Base-by-base conservation (phyloP, 2,329 filamentous ascomycete genomes). In the Penicillium sp. region DNA sequence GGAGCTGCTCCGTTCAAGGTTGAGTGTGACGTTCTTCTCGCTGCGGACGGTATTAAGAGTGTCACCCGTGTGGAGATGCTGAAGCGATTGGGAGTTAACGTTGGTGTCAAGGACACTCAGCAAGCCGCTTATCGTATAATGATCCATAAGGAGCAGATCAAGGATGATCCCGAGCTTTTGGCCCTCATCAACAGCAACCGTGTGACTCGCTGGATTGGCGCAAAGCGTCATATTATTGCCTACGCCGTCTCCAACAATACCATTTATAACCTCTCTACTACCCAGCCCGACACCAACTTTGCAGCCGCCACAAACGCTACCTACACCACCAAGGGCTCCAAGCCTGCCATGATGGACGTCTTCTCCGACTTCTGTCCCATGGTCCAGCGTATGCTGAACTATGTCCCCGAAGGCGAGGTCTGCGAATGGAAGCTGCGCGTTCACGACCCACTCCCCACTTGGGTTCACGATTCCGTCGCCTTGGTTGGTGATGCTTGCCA, bases 381-480 rank as follows among this genome's bases (percentile, higher is more conserved):
- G 66, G 78, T 88, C 2, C 80, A 81, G 57, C 77, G 80, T 22
- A 82, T 88, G 80, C 75, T 88, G 14, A 75, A 84, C 57, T 74
- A 84, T 16, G 84, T 87, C 0, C 84, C 84, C 0, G 81, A 84
- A 43, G 84, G 84, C n/a, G 84, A 85, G 60, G 80, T 88, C 5
- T 83, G 84, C 61, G 85, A 88, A 67, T 89, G 86, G 83, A 85
- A 84, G 61, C 73, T 89, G 42, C 76, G 84, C 26, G 81, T 84
- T 5, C 84, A 88, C 65, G 79, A 82, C 36, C 84, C 84, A 0
- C 70, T 89, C 5, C 80, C 81, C 0, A 85, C 82, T 5, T 89
- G 86, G 86, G 76, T 84, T 0, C 73, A 82, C 36, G 78, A 79
- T 11, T 75, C 71, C 11, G 73, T 77, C 2, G 82, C 81, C 3